Evolutionary conservation across 495 filamentous ascomycete genomes (phyloP).

Genomic region (Sabuloglossum arenarium): DNA sequence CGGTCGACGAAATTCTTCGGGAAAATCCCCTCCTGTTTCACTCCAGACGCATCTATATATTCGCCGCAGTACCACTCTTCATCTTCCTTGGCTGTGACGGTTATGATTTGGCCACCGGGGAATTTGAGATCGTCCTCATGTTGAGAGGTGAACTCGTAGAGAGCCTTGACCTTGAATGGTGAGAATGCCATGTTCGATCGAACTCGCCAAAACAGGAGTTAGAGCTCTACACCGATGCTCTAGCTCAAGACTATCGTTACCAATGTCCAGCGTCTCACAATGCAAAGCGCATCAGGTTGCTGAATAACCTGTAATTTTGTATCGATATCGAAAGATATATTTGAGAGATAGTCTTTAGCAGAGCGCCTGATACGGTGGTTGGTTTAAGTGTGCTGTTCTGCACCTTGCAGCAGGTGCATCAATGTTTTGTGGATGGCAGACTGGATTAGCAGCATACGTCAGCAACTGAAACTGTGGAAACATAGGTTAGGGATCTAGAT

Average conservation of each 20-base stretch:
- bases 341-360: background rate
- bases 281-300: background rate
- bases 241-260: background rate
- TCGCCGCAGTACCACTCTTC: constrained; percentile 89
- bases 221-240: background rate
- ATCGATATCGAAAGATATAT: background rate
- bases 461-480: background rate
- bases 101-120: constrained; percentile 66
- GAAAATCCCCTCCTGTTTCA: constrained; percentile 74
- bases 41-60: constrained; percentile 54
- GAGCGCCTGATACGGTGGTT: background rate
- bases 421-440: background rate
- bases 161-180: constrained; percentile 83
- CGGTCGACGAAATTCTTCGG: constrained; percentile 93
- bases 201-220: background rate
- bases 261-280: background rate
- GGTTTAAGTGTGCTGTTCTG: background rate
- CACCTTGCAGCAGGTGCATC: background rate
- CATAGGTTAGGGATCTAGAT: background rate
- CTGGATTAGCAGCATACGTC: background rate
- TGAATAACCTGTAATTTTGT: background rate
- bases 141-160: constrained; percentile 77
- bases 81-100: constrained; percentile 80
- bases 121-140: constrained; percentile 94
- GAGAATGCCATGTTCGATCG: constrained; percentile 39